These are phyloP conservation scores for Coleophoma eucalyptorum DNA, from an alignment of 2,329 filamentous ascomycete species.

Conservation along the genomic window DNA sequence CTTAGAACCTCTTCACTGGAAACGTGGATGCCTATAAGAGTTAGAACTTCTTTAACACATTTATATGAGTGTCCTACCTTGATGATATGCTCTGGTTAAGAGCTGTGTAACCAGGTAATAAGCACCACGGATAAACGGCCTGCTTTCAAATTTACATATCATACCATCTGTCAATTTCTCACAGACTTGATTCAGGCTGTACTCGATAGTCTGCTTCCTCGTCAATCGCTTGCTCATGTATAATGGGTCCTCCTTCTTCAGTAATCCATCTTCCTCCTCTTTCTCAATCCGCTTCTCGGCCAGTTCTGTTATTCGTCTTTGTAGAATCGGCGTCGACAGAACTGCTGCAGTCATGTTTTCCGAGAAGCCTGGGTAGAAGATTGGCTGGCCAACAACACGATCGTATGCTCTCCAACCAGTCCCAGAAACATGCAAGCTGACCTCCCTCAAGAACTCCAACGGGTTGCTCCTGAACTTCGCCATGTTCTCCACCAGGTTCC, in stretches of 20 bases:
- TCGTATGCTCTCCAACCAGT: constrained; percentile 96
- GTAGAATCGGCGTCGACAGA: constrained; percentile 71
- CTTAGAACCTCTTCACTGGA: constrained; percentile 90
- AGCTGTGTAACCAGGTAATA: constrained; percentile 89
- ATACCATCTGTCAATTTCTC: constrained; percentile 88
- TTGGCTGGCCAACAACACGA: constrained; percentile 80
- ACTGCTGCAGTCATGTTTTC: constrained; percentile 84
- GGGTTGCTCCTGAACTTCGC: constrained; percentile 76
- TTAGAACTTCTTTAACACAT: not conserved
- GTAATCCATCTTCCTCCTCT: constrained; percentile 71
- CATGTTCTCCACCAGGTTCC: constrained; percentile 76
- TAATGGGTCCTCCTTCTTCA: constrained; percentile 53
- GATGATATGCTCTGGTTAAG: constrained; percentile 88
- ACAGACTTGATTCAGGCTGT: constrained; percentile 73
- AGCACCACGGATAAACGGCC: constrained; percentile 83
- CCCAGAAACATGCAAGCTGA: constrained; percentile 88
- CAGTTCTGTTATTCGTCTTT: constrained; percentile 69
- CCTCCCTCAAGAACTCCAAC: constrained; percentile 82
- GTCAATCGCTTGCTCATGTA: constrained; percentile 48
- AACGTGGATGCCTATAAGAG: constrained; percentile 69
- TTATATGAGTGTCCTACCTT: constrained; percentile 48
- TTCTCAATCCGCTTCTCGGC: constrained; percentile 70
- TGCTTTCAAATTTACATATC: constrained; percentile 99
- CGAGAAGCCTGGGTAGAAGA: constrained; percentile 89
- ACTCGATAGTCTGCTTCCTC: constrained; percentile 62